Percentiles rank a stretch among this genome's conserved stretches.
Evolutionary conservation across 257 asterid species (phyloP).

Genomic region (Forsythia suspensa): DNA sequence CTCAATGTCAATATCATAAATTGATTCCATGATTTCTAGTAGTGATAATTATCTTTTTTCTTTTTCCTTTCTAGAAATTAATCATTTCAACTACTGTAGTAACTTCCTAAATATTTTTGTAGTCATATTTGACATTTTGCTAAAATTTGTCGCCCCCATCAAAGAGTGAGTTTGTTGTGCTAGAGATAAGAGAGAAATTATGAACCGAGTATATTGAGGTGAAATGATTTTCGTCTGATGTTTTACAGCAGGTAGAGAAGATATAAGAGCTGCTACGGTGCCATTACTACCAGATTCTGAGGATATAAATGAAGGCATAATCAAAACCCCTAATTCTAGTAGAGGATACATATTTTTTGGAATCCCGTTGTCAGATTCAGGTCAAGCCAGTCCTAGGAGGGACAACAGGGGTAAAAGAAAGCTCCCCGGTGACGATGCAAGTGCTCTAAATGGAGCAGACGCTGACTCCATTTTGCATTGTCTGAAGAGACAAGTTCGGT

Average conservation of each 20-base stretch:
- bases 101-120: too few relatives aligned
- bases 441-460: slow-evolving; percentile 37
- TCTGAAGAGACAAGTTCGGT: slow-evolving; percentile 55
- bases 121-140: background rate
- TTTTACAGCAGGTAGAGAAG: slow-evolving; percentile 44
- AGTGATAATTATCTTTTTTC: too few relatives aligned
- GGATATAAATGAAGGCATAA: slow-evolving; percentile 41
- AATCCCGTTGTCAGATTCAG: slow-evolving; percentile 62
- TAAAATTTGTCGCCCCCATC: background rate
- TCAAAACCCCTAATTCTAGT: slow-evolving; percentile 50
- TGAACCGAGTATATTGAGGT: background rate
- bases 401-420: slow-evolving; percentile 34
- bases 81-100: too few relatives aligned
- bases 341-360: slow-evolving; percentile 61
- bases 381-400: slow-evolving; percentile 79
- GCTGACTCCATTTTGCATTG: slow-evolving; percentile 37
- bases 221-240: background rate
- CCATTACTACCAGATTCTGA: slow-evolving; percentile 47
- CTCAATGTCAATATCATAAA: too few relatives aligned
- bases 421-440: slow-evolving; percentile 32
- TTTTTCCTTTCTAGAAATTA: too few relatives aligned
- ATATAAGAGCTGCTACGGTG: slow-evolving; percentile 34
- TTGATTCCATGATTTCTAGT: too few relatives aligned
- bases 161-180: background rate
- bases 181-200: background rate